phyloP scores from a whole-genome alignment of 345 rosid species.

The Eucalyptus pumila region DNA sequence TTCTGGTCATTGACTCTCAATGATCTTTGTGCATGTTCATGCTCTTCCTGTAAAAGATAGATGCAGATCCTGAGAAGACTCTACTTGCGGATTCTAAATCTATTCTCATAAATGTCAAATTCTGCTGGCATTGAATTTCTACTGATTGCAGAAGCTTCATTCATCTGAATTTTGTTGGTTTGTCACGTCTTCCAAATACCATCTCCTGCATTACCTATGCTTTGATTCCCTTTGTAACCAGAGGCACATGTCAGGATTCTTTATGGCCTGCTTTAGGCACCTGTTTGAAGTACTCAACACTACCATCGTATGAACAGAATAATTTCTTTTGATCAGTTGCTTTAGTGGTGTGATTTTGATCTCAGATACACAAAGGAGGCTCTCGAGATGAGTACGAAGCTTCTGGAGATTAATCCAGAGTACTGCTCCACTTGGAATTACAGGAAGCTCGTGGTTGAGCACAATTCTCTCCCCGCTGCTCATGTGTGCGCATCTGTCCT shows the following conservation, averaged over 20 bases:
- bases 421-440: no score
- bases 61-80: neutral
- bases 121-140: neutral
- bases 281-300: no score
- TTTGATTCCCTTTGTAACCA: neutral
- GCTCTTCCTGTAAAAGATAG: neutral
- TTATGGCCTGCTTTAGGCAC: no score
- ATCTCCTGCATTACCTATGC: neutral
- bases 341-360: no score
- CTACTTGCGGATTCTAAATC: neutral
- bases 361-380: no score
- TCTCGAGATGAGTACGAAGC: accelerated
- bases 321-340: no score
- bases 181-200: neutral
- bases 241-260: no score
- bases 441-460: no score
- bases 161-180: neutral
- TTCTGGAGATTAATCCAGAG: no score
- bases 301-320: no score
- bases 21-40: neutral
- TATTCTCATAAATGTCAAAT: neutral
- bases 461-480: no score
- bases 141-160: neutral
- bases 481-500: no score
- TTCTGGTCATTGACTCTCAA: neutral